phyloP scores from a whole-genome alignment of 208 protist species.

The Crithidia mellificae region DNA sequence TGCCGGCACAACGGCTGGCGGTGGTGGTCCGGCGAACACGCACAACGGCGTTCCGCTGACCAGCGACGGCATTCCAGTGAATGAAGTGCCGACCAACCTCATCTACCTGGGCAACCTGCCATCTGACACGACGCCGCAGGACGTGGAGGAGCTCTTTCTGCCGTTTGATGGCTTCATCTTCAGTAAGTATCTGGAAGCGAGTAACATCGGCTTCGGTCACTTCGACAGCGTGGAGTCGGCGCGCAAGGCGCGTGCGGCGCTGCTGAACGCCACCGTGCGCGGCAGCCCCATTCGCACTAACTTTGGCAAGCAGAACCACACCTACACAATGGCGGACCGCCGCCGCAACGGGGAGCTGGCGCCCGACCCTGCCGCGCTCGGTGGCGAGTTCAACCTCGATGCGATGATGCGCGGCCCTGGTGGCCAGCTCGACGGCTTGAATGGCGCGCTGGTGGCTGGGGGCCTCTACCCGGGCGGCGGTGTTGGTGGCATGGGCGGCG shows the following conservation, averaged over 20 bases:
- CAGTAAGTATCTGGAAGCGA: conserved; percentile 63
- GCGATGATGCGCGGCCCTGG: conserved; percentile 46
- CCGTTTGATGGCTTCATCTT: conserved; percentile 88
- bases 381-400: conserved; percentile 41
- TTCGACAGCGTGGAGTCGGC: conserved; percentile 78
- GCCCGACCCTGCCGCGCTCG: conserved; percentile 4
- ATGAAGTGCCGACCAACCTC: conserved; percentile 82
- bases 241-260: conserved; percentile 49
- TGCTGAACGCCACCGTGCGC: conserved; percentile 56
- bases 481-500: conserved; percentile 17
- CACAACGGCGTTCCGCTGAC: conserved; percentile 20
- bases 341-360: conserved; percentile 32
- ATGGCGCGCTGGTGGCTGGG: conserved; percentile 45
- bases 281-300: conserved; percentile 76
- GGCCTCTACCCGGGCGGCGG: conserved; percentile 22
- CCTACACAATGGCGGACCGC: conserved; percentile 67
- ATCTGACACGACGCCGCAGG: conserved; percentile 54
- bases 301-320: conserved; percentile 86
- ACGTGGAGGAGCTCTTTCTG: conserved; percentile 71
- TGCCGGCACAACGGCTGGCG: conserved; percentile 8
- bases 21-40: conserved; percentile 7
- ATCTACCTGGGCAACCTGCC: conserved; percentile 85
- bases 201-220: conserved; percentile 83
- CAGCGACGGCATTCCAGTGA: conserved; percentile 53
- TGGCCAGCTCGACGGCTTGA: conserved; percentile 29